Conservation (phyloP, 225 moss, liverwort and hornwort genomes). For the Ulota crispa region DNA sequence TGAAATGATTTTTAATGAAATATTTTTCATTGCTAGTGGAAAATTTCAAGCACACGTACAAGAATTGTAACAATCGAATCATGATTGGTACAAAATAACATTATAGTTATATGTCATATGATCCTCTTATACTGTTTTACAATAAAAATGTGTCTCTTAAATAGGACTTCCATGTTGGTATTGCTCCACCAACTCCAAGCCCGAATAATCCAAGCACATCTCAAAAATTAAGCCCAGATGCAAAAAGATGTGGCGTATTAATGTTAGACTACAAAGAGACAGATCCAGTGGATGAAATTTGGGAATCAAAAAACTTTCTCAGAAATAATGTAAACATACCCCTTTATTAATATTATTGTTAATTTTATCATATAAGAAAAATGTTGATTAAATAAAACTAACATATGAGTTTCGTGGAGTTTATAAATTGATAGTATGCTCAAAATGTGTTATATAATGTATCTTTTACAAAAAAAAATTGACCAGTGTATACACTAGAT, state of each 20-base stretch:
- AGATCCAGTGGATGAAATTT: constrained; percentile 23
- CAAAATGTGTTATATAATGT: no score
- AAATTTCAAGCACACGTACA: background rate
- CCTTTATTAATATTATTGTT: background rate
- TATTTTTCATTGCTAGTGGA: background rate
- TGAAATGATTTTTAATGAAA: no score
- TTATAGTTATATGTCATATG: no score
- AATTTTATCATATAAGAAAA: rapidly evolving
- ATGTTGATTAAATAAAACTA: no score
- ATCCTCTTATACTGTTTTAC: rapidly evolving
- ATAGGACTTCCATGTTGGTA: constrained; percentile 69
- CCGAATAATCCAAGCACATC: constrained; percentile 30
- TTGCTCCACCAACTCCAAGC: constrained; percentile 27
- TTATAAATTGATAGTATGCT: no score
- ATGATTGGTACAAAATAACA: background rate
- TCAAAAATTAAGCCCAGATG: constrained; percentile 35
- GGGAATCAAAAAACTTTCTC: constrained; percentile 40
- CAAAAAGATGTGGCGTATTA: constrained; percentile 56
- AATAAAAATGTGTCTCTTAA: rapidly evolving
- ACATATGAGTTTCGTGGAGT: no score
- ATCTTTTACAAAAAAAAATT: no score
- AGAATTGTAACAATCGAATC: background rate
- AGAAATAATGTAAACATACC: constrained; percentile 35
- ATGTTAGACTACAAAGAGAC: constrained; percentile 55
- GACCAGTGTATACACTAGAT: no score